A percentile compares a stretch with the other conserved stretches of the same genome.
These are phyloP conservation scores for Cryptomeria japonica DNA, from an alignment of 75 land plant species.

Conservation along the genomic window DNA sequence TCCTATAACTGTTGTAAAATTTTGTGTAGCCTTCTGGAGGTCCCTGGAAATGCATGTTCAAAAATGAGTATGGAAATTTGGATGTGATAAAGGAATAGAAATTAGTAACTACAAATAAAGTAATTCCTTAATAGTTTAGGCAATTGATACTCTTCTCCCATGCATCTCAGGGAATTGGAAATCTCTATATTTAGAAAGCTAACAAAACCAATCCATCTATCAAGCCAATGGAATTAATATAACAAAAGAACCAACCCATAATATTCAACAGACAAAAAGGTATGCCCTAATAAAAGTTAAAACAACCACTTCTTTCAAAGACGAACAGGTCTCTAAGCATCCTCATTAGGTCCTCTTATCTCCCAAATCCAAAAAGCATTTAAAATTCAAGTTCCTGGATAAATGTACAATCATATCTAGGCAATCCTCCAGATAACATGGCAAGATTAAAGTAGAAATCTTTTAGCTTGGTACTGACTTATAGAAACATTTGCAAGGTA, in stretches of 20 bases:
- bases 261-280: not conserved
- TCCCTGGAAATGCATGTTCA: slow-evolving; percentile 46
- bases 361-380: not conserved
- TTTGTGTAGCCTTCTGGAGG: slow-evolving; percentile 77
- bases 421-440: not conserved
- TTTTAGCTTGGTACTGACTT: not conserved
- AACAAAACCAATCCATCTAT: not conserved
- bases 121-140: not conserved
- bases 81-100: not conserved
- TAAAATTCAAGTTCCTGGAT: not conserved
- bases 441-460: not conserved
- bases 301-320: not conserved
- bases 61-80: not conserved
- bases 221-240: not conserved
- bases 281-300: not conserved
- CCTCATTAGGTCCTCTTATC: not conserved
- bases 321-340: not conserved
- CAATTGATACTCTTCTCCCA: not conserved
- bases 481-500: not conserved
- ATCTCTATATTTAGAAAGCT: not conserved
- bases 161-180: not conserved
- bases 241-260: not conserved
- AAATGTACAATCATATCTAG: not conserved
- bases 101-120: not conserved
- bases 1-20: slow-evolving; percentile 76